A percentile compares a stretch with the other conserved stretches of the same genome.
Conservation (phyloP, 208 protist genomes). For the Tritrichomonas musculus region DNA sequence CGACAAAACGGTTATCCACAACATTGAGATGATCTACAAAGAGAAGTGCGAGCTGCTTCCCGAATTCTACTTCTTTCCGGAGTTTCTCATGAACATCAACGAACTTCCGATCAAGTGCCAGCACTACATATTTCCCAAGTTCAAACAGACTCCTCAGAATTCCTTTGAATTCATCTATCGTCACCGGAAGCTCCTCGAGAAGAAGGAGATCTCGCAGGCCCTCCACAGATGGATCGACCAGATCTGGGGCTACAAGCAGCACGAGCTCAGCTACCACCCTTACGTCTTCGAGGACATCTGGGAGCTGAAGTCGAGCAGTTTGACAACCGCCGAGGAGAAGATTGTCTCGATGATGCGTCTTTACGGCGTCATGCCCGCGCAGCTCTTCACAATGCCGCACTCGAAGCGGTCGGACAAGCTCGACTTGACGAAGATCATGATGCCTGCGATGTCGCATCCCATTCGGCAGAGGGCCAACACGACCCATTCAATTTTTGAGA, state of each 20-base stretch:
- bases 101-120: no score
- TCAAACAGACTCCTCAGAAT: no score
- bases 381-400: neutral
- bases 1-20: no score
- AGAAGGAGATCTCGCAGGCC: neutral
- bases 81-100: slow-evolving; percentile 46
- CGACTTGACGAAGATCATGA: no score
- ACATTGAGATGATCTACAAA: no score
- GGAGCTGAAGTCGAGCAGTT: neutral
- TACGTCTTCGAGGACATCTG: neutral
- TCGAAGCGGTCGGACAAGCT: no score
- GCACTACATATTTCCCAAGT: no score
- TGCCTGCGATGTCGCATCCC: no score
- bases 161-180: neutral
- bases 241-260: neutral
- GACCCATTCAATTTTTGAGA: no score
- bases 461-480: no score
- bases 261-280: neutral
- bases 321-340: neutral
- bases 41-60: slow-evolving; percentile 49
- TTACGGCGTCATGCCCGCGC: neutral
- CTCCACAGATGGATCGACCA: neutral
- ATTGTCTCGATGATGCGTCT: neutral
- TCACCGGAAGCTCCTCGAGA: neutral
- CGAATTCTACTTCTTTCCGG: slow-evolving; percentile 60